Evolutionary conservation across 257 asterid species (phyloP), one percentile per base, ranked within the genome.

Genomic region (Fraxinus americana): DNA sequence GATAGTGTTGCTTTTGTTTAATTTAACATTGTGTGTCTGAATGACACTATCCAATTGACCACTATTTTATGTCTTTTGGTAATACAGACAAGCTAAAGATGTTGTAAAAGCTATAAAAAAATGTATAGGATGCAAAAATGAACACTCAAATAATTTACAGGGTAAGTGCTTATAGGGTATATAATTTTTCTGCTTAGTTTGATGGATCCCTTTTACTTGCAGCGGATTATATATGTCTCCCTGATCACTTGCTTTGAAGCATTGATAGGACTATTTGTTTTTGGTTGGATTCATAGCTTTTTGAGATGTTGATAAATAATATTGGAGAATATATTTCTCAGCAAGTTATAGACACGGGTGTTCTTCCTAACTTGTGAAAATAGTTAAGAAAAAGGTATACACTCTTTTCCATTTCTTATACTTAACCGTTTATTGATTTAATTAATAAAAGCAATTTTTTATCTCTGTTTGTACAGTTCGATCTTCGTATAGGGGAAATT

Each of bases 231-330:
- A 6, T 73, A 9, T 67, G 35, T 35, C 23, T 35, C 63, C 35
- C 13, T 68, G 70, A 52, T 36, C 43, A 70, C 65, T 50, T 78
- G 39, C 71, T 74, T 75, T 32, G 50, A 43, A 61, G 76, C 65
- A 23, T 71, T 35, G 19, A 23, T 54, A n/a, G 67, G 79, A 59
- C 29, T 48, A 43, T 78, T 80, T 14, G 43, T 29, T 75, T 81
- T 50, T 35, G 65, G 67, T 82, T 71, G 74, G 81, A 67, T 76
- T 72, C 48, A 74, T 91, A 95, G 98, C 90, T 95, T 87, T 87
- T 93, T 90, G 99, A 95, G 91, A 93, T 92, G 98, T 77, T 95
- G 88, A 93, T 93, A 80, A 91, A 91, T 84, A 95, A 95, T 81
- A 89, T 95, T 29, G 98, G 98, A 66, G 98, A 92, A 27, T 92